Base-by-base conservation (phyloP, 768 basidiomycete species). In the Guyanaporus albipodus region DNA sequence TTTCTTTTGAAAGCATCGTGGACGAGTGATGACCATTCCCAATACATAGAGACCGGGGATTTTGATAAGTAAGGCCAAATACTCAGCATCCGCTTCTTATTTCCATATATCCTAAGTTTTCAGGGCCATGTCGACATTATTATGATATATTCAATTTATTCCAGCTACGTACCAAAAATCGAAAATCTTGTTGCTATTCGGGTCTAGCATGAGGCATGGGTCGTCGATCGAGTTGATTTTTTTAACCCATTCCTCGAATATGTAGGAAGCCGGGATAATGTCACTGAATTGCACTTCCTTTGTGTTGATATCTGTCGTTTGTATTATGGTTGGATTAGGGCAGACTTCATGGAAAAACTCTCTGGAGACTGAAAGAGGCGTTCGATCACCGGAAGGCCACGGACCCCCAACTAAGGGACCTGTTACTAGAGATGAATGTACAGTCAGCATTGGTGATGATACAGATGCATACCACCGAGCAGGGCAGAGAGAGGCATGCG, bases 301-400 rank as follows among this genome's bases (percentile, higher is more conserved):
- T 37, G 52, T 60, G 24, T 62, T 65, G 42, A 71, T 37, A 14
- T 61, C 52, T 2, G 56, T 44, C 14, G 61, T 62, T 21, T 60
- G 50, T 18, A 78, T 21, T 19, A 70, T 14, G 0, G 64, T 69
- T 14, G 66, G 63, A 5, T 66, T 51, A 4, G 67, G 71, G 56
- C 76, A 77, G 3, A 73, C 67, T 49, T 66, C 53, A n/a, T 67
- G 58, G 50, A 66, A 78, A 53, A 68, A 73, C 5, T 63, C 61
- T 21, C 56, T 53, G 7, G 58, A 57, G 3, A 78, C 69, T 1
- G 74, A 62, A 0, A 67, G 61, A 5, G 72, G 70, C 0, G 64
- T 58, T 15, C 40, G 6, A 15, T 67, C 66, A 4, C 60, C 69
- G 0, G 56, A 17, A 2, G 66, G 63, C 59, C 72, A 71, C 3